Evolutionary conservation across 2,329 filamentous ascomycete genomes (phyloP).

Genomic region (Colletotrichum sansevieriae): DNA sequence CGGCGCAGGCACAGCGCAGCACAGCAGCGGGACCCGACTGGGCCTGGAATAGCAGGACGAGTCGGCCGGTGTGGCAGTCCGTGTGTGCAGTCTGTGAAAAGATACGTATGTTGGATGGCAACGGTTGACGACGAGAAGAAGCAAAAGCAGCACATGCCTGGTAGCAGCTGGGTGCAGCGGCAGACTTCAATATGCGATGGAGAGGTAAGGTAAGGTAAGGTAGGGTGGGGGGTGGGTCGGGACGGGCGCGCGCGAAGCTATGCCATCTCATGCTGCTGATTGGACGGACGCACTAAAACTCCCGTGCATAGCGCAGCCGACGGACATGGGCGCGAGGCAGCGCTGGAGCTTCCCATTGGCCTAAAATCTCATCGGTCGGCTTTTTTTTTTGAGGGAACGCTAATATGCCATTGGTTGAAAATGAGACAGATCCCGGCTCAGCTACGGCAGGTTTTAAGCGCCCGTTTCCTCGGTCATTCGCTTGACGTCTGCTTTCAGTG

Average conservation of each 20-base stretch:
- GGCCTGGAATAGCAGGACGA: constrained; percentile 24
- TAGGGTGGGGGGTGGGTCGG: not conserved
- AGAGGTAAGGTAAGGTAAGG: not conserved
- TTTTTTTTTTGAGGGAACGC: constrained; percentile 45
- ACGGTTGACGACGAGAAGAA: constrained; percentile 2
- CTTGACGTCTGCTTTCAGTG: constrained; percentile 35
- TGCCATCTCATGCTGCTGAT: constrained; percentile 14
- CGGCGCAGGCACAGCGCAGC: constrained; percentile 24
- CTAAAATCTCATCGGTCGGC: constrained; percentile 48
- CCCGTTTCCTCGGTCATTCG: constrained; percentile 26
- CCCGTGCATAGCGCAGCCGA: constrained; percentile 34
- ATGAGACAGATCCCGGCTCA: constrained; percentile 15
- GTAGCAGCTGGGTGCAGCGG: not conserved
- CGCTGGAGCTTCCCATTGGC: constrained; percentile 46
- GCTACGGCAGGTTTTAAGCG: constrained; percentile 39
- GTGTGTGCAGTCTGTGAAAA: constrained; percentile 8
- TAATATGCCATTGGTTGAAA: constrained; percentile 47
- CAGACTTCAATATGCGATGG: constrained; percentile 23
- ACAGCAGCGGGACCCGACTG: constrained; percentile 29
- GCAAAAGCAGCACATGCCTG: no score
- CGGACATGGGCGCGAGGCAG: not conserved
- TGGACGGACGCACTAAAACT: constrained; percentile 18
- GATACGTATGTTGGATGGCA: not conserved
- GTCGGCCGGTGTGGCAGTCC: constrained; percentile 21
- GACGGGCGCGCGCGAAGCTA: constrained; percentile 40